Evolutionary conservation across 2,329 filamentous ascomycete genomes (phyloP), one percentile per base, ranked within the genome.

Genomic region (Penicillium concentricum): DNA sequence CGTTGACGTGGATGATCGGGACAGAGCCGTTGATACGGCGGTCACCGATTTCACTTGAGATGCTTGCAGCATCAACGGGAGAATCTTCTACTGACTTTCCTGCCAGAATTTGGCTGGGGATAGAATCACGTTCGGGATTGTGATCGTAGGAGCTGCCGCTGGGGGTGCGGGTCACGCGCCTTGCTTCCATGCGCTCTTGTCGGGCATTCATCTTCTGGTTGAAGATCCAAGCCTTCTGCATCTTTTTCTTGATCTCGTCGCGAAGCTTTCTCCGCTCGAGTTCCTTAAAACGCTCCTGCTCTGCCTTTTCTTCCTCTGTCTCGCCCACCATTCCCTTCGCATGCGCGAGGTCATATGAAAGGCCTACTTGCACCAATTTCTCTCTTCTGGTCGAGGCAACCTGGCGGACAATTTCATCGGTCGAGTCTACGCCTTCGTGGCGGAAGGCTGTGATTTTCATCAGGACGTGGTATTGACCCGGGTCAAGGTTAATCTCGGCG

Each of bases 381-480:
- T 91, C 89, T 26, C 90, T 85, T 35, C 78, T 75, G 3, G 78
- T 78, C 51, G 84, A 83, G 54, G 86, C 89, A 54, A 86, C 84
- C 8, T 81, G 78, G 48, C 84, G 82, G 24, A 93, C 84, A 1
- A 89, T 85, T 37, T 91, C 82, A 60, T 91, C 87, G 16, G 89
- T 82, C 0, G 82, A 79, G 0, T 77, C 73, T 9, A 81, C 75
- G 26, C 80, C 70, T 5, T 72, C 67, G 10, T 75, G 67, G n/a
- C 87, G 83, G 18, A 81, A 82, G 2, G 89, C 89, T 8, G 87
- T 86, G 56, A 94, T 82, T 69, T 90, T 91, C 71, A 93, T 82
- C 22, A 91, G 80, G 5, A 95, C 84, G 7, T 84, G 85, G 73
- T 95, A 95, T 42, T 83, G 85, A 12, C 91, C 91, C 0, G 87